Evolutionary conservation across 139 green algal genomes (phyloP).

Genomic region (Chlamydomonas applanata): DNA sequence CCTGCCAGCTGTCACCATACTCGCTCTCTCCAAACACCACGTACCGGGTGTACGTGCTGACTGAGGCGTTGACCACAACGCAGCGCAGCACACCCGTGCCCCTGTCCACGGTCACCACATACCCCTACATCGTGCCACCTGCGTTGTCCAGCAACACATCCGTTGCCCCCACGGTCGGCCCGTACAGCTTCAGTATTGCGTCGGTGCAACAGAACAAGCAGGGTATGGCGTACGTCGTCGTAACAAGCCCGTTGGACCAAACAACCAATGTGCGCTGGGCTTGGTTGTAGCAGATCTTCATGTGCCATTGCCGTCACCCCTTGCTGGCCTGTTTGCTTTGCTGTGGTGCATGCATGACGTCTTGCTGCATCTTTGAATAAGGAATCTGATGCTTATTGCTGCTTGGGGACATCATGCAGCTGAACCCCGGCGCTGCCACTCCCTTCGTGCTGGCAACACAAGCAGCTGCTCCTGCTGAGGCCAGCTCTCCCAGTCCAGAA

Average conservation of each 20-base stretch:
- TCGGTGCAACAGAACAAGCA: conserved; percentile 35
- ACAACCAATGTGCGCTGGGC: background rate
- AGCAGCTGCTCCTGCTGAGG: too few relatives aligned
- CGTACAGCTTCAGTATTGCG: conserved; percentile 26
- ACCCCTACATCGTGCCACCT: background rate
- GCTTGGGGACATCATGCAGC: too few relatives aligned
- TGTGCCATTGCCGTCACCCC: too few relatives aligned
- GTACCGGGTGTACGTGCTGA: conserved; percentile 32
- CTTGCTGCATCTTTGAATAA: too few relatives aligned
- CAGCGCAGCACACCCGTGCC: background rate
- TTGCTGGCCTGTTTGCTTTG: too few relatives aligned
- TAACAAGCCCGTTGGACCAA: conserved; percentile 23
- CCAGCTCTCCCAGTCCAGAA: too few relatives aligned
- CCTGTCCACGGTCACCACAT: conserved; percentile 13
- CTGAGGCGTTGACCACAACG: background rate
- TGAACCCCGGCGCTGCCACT: too few relatives aligned
- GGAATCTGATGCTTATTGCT: too few relatives aligned
- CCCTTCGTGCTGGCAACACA: too few relatives aligned
- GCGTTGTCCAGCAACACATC: background rate
- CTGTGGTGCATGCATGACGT: too few relatives aligned
- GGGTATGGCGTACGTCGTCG: conserved; percentile 30
- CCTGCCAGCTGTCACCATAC: conserved; percentile 27
- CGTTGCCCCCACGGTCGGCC: background rate
- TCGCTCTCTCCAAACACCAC: conserved; percentile 32
- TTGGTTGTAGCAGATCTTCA: too few relatives aligned